phyloP scores from a whole-genome alignment of 768 basidiomycete genomes.

The Agrocybe pediades region DNA sequence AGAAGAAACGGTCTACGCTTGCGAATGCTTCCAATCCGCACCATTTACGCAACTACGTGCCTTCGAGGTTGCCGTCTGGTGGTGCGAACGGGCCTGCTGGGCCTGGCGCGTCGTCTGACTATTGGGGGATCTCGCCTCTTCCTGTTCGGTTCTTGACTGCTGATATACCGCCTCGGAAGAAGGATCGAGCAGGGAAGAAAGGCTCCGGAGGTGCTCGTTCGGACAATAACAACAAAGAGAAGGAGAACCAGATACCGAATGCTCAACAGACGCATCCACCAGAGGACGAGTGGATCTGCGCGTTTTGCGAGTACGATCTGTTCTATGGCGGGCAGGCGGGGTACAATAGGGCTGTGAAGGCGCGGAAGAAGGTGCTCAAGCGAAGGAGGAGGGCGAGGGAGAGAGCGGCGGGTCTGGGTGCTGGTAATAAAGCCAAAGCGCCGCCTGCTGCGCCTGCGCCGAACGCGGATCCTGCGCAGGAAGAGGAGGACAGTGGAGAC shows the following conservation, averaged over 20 bases:
- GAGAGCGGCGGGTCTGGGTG: constrained; percentile 54
- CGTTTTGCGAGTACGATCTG: constrained; percentile 89
- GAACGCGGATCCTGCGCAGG: constrained; percentile 19
- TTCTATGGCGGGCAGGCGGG: constrained; percentile 84
- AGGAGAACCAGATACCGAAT: constrained; percentile 3
- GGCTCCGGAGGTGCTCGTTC: constrained; percentile 1
- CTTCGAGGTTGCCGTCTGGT: constrained; percentile 68
- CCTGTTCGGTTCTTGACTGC: constrained; percentile 70
- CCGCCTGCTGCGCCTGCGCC: constrained; percentile 18
- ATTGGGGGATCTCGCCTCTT: constrained; percentile 49
- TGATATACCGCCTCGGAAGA: constrained; percentile 54
- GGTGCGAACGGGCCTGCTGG: constrained; percentile 16
- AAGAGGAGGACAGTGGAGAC: constrained; percentile 21
- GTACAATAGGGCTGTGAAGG: constrained; percentile 66
- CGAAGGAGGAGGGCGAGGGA: constrained; percentile 73
- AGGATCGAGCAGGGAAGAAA: constrained; percentile 16
- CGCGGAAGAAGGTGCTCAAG: constrained; percentile 77
- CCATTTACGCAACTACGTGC: constrained; percentile 92
- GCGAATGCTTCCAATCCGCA: constrained; percentile 96
- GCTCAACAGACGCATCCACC: constrained; percentile 55
- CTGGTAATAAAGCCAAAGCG: constrained; percentile 26
- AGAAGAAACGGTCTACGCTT: constrained; percentile 91
- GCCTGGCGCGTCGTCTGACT: constrained; percentile 29
- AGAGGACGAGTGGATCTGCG: constrained; percentile 91
- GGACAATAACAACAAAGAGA: constrained; percentile 10